Conservation (phyloP, 2,329 filamentous ascomycete species). For the Botryotinia narcissicola region DNA sequence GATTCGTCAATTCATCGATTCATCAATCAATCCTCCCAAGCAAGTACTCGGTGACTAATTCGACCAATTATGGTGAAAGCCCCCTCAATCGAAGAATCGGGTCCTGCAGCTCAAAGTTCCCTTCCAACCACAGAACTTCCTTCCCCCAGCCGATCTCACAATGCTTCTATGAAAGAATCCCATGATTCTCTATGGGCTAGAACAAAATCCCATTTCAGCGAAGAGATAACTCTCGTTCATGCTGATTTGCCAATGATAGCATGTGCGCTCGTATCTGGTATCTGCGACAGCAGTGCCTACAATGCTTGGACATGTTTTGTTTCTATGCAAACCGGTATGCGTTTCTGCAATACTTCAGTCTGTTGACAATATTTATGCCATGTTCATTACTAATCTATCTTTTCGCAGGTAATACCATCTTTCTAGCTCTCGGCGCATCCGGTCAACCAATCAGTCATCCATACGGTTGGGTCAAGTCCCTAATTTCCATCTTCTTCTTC, state of each 20-base stretch:
- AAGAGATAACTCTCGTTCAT: conserved; percentile 36
- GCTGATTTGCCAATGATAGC: conserved; percentile 42
- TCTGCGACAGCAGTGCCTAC: conserved; percentile 48
- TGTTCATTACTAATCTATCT: conserved; percentile 1
- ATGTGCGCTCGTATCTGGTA: conserved; percentile 47
- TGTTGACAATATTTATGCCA: background rate
- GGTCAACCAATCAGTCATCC: conserved; percentile 50
- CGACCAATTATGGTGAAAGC: background rate
- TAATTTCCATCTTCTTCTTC: conserved; percentile 53
- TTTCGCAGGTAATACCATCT: conserved; percentile 56
- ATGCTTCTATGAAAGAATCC: conserved; percentile 21
- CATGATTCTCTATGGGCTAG: background rate
- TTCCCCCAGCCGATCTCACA: conserved; percentile 20
- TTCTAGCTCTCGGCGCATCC: conserved; percentile 58
- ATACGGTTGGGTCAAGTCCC: conserved; percentile 52
- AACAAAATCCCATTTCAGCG: conserved; percentile 28
- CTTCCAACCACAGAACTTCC: conserved; percentile 17
- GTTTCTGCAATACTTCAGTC: background rate
- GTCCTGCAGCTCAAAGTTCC: background rate
- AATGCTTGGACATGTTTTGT: conserved; percentile 50
- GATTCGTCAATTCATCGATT: background rate
- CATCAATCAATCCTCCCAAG: background rate
- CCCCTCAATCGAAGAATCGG: background rate
- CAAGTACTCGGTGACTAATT: background rate
- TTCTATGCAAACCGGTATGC: conserved; percentile 51